phyloP scores from a whole-genome alignment of 108 stramenopile species.

The Pseudonitzschia pungens region DNA sequence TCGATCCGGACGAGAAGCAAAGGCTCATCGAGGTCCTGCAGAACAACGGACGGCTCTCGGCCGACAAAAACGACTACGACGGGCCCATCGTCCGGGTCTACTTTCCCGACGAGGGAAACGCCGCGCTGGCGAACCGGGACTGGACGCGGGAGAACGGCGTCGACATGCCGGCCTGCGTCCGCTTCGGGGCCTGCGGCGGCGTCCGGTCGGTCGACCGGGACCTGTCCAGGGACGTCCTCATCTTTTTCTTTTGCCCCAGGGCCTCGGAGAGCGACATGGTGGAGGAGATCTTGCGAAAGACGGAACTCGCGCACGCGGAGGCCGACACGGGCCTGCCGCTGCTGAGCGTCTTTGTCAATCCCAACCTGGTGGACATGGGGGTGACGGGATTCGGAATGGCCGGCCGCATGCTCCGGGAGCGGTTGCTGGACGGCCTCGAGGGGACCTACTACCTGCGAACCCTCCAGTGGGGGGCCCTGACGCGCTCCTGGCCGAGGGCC shows the following conservation, averaged over 20 bases:
- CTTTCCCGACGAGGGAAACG: constrained; percentile 93
- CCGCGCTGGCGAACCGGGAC: constrained; percentile 86
- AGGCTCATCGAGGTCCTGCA: constrained; percentile 40
- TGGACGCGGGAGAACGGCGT: constrained; percentile 54
- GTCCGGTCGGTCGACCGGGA: constrained; percentile 47
- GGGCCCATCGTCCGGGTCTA: constrained; percentile 75
- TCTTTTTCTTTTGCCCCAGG: constrained; percentile 83
- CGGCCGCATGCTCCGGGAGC: constrained; percentile 84
- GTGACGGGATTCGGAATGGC: constrained; percentile 95
- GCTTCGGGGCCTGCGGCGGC: constrained; percentile 70
- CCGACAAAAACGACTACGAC: constrained; percentile 27
- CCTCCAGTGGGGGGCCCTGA: constrained; percentile 88
- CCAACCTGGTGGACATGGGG: constrained; percentile 93
- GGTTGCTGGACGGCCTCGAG: constrained; percentile 71
- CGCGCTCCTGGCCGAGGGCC: constrained; percentile 55
- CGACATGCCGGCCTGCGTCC: constrained; percentile 70
- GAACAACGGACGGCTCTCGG: constrained; percentile 46
- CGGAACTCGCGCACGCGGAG: constrained; percentile 32
- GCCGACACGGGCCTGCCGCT: constrained; percentile 38
- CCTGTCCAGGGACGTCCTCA: constrained; percentile 46
- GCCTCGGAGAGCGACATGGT: constrained; percentile 76
- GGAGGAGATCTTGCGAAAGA: constrained; percentile 51
- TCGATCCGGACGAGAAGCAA: constrained; percentile 24
- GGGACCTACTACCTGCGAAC: constrained; percentile 87
- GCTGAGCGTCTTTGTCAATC: constrained; percentile 88